Percentiles rank a stretch among this genome's conserved stretches.
Evolutionary conservation across 305 asterid species (phyloP).

Genomic region (Vinca major): DNA sequence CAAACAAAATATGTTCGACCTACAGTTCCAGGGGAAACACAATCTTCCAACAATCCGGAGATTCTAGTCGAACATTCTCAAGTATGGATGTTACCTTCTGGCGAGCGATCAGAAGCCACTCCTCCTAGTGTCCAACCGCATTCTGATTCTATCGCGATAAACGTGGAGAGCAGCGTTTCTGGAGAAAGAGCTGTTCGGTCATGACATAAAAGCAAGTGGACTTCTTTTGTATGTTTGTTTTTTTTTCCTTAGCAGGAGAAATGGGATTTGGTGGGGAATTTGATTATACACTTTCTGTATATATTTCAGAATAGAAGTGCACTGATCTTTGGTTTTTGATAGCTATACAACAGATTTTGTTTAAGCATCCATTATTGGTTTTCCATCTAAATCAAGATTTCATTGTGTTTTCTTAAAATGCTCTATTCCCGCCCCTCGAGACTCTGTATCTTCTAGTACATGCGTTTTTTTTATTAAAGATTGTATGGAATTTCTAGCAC

Average conservation of each 20-base stretch:
- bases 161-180: slow-evolving; percentile 27
- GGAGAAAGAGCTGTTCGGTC: slow-evolving; percentile 33
- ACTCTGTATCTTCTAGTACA: too few relatives aligned
- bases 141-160: slow-evolving; percentile 28
- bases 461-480: not conserved
- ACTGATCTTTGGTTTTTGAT: slow-evolving; percentile 10
- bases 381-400: not conserved
- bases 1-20: slow-evolving; percentile 31
- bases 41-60: slow-evolving; percentile 39
- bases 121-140: slow-evolving; percentile 18
- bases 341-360: not conserved
- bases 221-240: not conserved
- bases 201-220: slow-evolving; percentile 15
- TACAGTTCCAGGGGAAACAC: slow-evolving; percentile 24
- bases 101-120: slow-evolving; percentile 23
- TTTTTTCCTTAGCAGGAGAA: not conserved
- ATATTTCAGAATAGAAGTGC: slow-evolving; percentile 18
- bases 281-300: slow-evolving; percentile 16
- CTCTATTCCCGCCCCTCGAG: too few relatives aligned
- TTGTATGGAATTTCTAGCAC: too few relatives aligned
- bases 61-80: slow-evolving; percentile 45
- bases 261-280: not conserved
- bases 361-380: not conserved
- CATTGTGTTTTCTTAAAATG: not conserved
- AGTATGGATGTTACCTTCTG: slow-evolving; percentile 45